Percentiles rank a stretch among this genome's conserved stretches.
Evolutionary conservation across 257 asterid genomes (phyloP).

Genomic region (Fraxinus pennsylvanica): DNA sequence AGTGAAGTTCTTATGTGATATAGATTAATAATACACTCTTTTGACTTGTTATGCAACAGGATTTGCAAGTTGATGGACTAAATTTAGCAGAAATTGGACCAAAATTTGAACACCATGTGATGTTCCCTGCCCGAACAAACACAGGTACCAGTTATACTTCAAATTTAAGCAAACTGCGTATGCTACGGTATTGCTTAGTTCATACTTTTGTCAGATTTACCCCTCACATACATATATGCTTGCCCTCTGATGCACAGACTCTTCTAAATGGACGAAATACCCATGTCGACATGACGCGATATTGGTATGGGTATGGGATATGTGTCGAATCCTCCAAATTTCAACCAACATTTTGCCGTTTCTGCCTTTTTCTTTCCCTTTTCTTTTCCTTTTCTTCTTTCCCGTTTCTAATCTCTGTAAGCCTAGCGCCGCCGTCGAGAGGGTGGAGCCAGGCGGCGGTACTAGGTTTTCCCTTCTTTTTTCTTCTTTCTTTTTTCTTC

Average conservation of each 20-base stretch:
- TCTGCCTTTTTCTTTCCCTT: too few relatives aligned
- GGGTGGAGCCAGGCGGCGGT: too few relatives aligned
- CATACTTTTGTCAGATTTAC: background rate
- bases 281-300: too few relatives aligned
- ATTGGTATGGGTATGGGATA: too few relatives aligned
- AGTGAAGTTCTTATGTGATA: background rate
- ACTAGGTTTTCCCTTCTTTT: too few relatives aligned
- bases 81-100: conserved; percentile 80
- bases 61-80: conserved; percentile 73
- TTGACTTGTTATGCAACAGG: conserved; percentile 39
- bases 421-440: too few relatives aligned
- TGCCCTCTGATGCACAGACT: background rate
- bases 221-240: background rate
- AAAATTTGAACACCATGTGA: conserved; percentile 71
- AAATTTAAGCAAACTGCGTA: background rate
- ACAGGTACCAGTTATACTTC: conserved; percentile 56
- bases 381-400: too few relatives aligned
- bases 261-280: too few relatives aligned
- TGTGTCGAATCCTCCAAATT: too few relatives aligned
- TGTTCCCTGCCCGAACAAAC: conserved; percentile 94
- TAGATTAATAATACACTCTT: background rate
- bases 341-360: too few relatives aligned
- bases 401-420: too few relatives aligned
- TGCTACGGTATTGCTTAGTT: background rate
- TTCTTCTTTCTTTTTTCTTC: too few relatives aligned